Percentiles rank a stretch among this genome's conserved stretches.
These are phyloP conservation scores for Platanthera zijinensis DNA, from an alignment of 106 monocot species.

Conservation along the genomic window DNA sequence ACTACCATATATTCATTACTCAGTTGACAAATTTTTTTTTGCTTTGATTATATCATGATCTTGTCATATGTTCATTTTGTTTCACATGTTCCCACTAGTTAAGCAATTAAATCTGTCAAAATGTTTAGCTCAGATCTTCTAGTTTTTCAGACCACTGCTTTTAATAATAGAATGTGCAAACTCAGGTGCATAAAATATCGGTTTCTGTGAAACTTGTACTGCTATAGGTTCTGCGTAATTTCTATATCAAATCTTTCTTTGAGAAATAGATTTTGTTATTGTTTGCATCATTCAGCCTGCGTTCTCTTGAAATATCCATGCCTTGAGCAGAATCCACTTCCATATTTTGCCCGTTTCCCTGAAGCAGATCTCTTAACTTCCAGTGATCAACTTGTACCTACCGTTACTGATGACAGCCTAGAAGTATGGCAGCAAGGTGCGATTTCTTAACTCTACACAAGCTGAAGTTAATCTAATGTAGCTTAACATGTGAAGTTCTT, in stretches of 20 bases:
- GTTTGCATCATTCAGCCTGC: background rate
- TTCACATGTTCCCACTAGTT: background rate
- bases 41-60: background rate
- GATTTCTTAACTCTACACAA: background rate
- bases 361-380: conserved; percentile 89
- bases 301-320: conserved; percentile 8
- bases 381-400: conserved; percentile 77
- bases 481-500: background rate
- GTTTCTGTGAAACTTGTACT: background rate
- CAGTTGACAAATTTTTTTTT: background rate
- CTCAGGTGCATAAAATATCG: background rate
- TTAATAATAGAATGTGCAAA: background rate
- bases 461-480: background rate
- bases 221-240: conserved; percentile 1
- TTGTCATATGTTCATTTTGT: background rate
- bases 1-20: background rate
- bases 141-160: background rate
- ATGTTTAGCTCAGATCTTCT: background rate
- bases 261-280: background rate
- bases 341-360: conserved; percentile 84
- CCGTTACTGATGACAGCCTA: conserved; percentile 84
- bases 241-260: background rate
- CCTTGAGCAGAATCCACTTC: conserved; percentile 82
- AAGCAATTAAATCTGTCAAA: background rate
- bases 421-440: conserved; percentile 74